Evolutionary conservation across 176 grass and related monocot genomes (phyloP), one percentile per base, ranked within the genome.

Genomic region (Oryza rufipogon): DNA sequence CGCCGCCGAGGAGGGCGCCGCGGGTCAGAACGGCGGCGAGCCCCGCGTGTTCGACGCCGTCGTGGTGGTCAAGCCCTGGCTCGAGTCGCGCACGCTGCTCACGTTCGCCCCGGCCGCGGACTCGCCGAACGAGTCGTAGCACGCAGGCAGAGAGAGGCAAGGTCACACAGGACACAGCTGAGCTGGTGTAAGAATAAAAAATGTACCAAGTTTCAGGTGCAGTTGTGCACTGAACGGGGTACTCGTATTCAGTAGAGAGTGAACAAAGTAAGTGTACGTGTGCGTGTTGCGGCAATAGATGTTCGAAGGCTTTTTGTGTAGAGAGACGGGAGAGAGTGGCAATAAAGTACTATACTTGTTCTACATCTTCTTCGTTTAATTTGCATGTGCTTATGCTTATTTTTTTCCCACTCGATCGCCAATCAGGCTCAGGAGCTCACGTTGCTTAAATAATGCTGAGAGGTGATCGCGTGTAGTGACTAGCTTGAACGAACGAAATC

Each of bases 51-150:
- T 90, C 80, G 87, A 98, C 74, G 96, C 89, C 74, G 87, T 89
- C 7, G 89, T 95, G 11, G 74, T 90, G 58, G 91, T 92, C 15
- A 90, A 98, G 85, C 93, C 89, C 1, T 98, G 96, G 93, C 87
- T 95, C 64, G 42, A 83, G 58, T 89, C 87, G 9, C 82, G 89
- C 45, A 64, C 87, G 5, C 87, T 98, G 45, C 32, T 98, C 77
- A 92, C 66, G 76, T 95, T 98, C 87, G 71, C 47, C 28, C 96
- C 91, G 9, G 75, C 69, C 12, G 45, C 45, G 11, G 14, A 65
- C 38, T 87, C 60, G 8, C 26, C 17, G 6, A 74, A 7, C 47
- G 19, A 74, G 23, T 58, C 54, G 54, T 54, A 25, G 52, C 26
- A 17, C 60, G 72, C 39, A 41, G 39, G 7, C 39, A 8, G 39